A percentile compares a stretch with the other conserved stretches of the same genome.
Evolutionary conservation across 805 yeast genomes (phyloP).

Genomic region (Metschnikowia anglica): DNA sequence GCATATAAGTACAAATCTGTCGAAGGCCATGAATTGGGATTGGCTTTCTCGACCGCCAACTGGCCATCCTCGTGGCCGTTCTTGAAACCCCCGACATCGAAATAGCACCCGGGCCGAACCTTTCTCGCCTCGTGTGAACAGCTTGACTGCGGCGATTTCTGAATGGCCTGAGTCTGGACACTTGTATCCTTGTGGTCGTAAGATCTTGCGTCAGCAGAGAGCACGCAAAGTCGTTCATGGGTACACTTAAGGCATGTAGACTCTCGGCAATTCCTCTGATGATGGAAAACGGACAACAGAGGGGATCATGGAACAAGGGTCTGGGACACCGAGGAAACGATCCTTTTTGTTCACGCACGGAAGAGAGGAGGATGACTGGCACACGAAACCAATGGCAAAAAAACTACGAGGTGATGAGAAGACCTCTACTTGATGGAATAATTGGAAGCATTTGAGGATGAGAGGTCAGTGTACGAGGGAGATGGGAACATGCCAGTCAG

Average conservation of each 20-base stretch:
- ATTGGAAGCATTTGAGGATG: conserved; percentile 5
- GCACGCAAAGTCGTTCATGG: conserved; percentile 5
- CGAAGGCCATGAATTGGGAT: conserved; percentile 39
- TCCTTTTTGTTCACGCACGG: conserved; percentile 8
- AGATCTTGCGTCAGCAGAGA: conserved; percentile 3
- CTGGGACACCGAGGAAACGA: conserved; percentile 6
- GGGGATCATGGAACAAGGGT: conserved; percentile 11
- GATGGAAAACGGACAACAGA: conserved; percentile 8
- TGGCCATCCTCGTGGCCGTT: conserved; percentile 52
- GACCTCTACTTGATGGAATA: conserved; percentile 3
- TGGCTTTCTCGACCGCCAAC: conserved; percentile 45
- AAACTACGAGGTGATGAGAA: conserved; percentile 7
- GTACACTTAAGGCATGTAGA: conserved; percentile 5
- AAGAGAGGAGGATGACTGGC: conserved; percentile 8
- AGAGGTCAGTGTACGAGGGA: conserved; percentile 2
- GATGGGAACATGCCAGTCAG: conserved; percentile 7
- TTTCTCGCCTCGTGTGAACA: conserved; percentile 1
- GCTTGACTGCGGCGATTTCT: not conserved
- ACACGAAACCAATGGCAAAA: not conserved
- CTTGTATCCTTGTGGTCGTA: conserved; percentile 5
- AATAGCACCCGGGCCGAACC: conserved; percentile 3
- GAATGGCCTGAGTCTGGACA: conserved; percentile 6
- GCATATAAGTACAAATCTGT: conserved; percentile 38
- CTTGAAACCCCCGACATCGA: conserved; percentile 25
- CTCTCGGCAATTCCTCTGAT: conserved; percentile 9